Evolutionary conservation across 257 asterid genomes (phyloP), one percentile per base, ranked within the genome.

Genomic region (Linderniella brevidens): DNA sequence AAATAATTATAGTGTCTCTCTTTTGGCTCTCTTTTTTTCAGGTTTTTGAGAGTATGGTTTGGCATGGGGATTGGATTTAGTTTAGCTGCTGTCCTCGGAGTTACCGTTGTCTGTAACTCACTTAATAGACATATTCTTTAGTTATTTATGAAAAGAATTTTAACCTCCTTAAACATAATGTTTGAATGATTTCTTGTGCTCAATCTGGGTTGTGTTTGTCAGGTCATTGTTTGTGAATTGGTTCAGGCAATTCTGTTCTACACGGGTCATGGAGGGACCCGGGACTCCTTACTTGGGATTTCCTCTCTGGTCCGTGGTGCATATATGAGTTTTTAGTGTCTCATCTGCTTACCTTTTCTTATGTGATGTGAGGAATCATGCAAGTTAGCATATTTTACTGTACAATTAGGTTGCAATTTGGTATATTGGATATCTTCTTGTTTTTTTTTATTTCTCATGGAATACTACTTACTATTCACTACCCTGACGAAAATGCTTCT

Each of bases 41-140:
- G 96, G 70, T 67, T 46, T 55, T 70, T 83, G 68, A 60, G 68
- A 48, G 61, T 68, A 11, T 83, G 97, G 95, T 87, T 87, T 65
- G 64, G 88, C 14, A 55, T 80, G 56, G 95, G 95, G 36, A 68
- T 74, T 36, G 97, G 93, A 19, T 83, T 87, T 68, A 70, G 81
- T 54, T 42, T 83, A 48, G 68, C 88, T 44, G 64, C 80, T 17
- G 58, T 83, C 48, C 46, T 71, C 50, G 93, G 79, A 63, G 83
- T 69, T 49, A 61, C 76, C 17, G 18, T 71, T 68, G 92, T 79
- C 13, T 25, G 71, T 54, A 20, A 46, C 48, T 50, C 38, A 37
- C 39, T 35, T 11, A 18, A 37, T 50, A 42, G 13, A 42, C 19
- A 36, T n/a, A n/a, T 19, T 4, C 8, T 55, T 15, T 5, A 2